Percentiles rank a stretch among this genome's conserved stretches.
phyloP scores from a whole-genome alignment of 805 yeast genomes.

The Teunomyces pallodes region DNA sequence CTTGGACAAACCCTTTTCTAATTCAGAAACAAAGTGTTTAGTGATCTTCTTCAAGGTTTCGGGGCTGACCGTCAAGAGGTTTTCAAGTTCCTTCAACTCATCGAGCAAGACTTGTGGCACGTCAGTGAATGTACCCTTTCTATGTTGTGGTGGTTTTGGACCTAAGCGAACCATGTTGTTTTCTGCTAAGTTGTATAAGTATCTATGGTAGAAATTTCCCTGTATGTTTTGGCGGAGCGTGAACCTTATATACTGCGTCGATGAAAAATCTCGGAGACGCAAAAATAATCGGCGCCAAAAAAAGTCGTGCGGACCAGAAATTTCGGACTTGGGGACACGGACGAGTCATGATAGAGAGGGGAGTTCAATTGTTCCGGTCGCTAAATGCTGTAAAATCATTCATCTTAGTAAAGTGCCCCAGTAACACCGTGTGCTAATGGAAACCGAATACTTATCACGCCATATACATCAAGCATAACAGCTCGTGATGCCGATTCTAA shows the following conservation, averaged over 20 bases:
- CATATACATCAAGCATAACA: neutral
- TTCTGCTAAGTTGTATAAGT: neutral
- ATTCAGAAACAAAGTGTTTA: conserved; percentile 72
- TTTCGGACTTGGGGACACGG: neutral
- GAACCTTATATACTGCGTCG: conserved; percentile 1
- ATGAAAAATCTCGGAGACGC: conserved; percentile 3
- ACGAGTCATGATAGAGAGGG: neutral
- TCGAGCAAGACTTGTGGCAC: conserved; percentile 62
- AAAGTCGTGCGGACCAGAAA: conserved; percentile 1
- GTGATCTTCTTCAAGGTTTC: conserved; percentile 64
- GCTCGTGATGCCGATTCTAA: neutral
- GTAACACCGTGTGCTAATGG: neutral
- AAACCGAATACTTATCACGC: neutral
- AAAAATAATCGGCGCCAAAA: neutral
- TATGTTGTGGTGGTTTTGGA: conserved; percentile 77
- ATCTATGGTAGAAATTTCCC: neutral
- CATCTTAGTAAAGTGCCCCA: neutral
- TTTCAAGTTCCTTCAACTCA: conserved; percentile 58
- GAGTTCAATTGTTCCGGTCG: neutral
- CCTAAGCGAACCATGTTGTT: conserved; percentile 74
- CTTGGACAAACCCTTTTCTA: conserved; percentile 74
- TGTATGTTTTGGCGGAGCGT: neutral
- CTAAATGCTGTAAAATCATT: neutral
- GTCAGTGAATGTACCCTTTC: conserved; percentile 61
- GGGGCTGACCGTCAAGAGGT: conserved; percentile 58